A percentile compares a stretch with the other conserved stretches of the same genome.
phyloP scores from a whole-genome alignment of 2,329 filamentous ascomycete genomes.

The Teratosphaeria destructans region DNA sequence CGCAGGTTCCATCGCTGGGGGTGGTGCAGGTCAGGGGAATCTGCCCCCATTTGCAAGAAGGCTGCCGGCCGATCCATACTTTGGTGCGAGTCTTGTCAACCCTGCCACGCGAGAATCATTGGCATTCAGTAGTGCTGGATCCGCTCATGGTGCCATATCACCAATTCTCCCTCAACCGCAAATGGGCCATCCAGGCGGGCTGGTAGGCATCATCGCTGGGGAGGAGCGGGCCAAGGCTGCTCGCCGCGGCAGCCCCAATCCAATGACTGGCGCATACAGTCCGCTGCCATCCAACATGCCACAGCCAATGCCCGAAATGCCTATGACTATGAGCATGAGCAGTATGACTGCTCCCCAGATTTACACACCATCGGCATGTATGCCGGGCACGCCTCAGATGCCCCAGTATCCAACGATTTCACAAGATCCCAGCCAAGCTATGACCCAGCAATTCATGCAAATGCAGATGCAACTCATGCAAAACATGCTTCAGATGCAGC shows the following conservation, averaged over 20 bases:
- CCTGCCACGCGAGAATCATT: slow-evolving; percentile 64
- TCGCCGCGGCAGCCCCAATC: slow-evolving; percentile 66
- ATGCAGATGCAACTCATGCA: slow-evolving; percentile 32
- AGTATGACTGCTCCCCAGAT: slow-evolving; percentile 17
- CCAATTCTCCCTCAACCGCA: slow-evolving; percentile 5
- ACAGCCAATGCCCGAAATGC: slow-evolving; percentile 15
- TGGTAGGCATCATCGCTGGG: slow-evolving; percentile 78
- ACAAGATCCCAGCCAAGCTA: slow-evolving; percentile 17
- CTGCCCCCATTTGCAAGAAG: slow-evolving; percentile 76
- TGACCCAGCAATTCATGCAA: slow-evolving; percentile 29
- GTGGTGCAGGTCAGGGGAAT: slow-evolving; percentile 36
- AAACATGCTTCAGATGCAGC: slow-evolving; percentile 29
- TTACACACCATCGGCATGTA: slow-evolving; percentile 16
- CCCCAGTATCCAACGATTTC: slow-evolving; percentile 11
- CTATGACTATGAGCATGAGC: slow-evolving; percentile 25
- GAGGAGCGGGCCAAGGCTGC: slow-evolving; percentile 72
- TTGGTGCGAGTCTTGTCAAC: slow-evolving; percentile 66
- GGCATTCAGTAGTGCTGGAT: slow-evolving; percentile 42
- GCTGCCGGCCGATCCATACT: slow-evolving; percentile 75
- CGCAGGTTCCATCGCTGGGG: slow-evolving; percentile 44
- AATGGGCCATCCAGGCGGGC: slow-evolving; percentile 56
- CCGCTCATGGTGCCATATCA: slow-evolving; percentile 26
- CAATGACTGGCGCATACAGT: slow-evolving; percentile 23
- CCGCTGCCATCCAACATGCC: slow-evolving; percentile 24
- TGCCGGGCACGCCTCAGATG: slow-evolving; percentile 20